A percentile compares a stretch with the other conserved stretches of the same genome.
Conservation (phyloP, 2,329 filamentous ascomycete species). For the Sporothrix protearum region DNA sequence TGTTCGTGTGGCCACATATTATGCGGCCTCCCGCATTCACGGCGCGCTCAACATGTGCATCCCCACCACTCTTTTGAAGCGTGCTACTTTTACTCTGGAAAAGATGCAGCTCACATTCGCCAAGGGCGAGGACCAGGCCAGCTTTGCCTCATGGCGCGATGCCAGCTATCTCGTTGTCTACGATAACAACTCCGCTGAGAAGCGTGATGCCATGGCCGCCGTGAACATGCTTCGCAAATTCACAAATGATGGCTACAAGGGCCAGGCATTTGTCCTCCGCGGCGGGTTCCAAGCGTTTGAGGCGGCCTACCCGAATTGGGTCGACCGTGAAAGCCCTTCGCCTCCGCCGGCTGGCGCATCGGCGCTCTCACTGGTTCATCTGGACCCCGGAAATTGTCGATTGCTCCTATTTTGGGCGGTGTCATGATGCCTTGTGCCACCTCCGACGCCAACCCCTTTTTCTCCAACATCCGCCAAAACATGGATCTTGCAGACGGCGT, state of each 20-base stretch:
- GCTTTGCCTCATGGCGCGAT: slow-evolving; percentile 72
- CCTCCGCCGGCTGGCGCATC: slow-evolving; percentile 39
- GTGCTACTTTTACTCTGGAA: slow-evolving; percentile 82
- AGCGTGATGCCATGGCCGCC: slow-evolving; percentile 75
- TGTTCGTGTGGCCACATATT: slow-evolving; percentile 81
- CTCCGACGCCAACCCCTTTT: slow-evolving; percentile 79
- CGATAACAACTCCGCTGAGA: slow-evolving; percentile 70
- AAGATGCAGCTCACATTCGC: slow-evolving; percentile 87
- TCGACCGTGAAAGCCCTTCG: slow-evolving; percentile 52
- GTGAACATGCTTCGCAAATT: slow-evolving; percentile 94
- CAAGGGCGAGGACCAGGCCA: slow-evolving; percentile 62
- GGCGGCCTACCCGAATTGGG: slow-evolving; percentile 58
- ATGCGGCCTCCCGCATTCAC: slow-evolving; percentile 66
- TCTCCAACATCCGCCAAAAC: slow-evolving; percentile 93
- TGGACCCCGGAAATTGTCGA: slow-evolving; percentile 44
- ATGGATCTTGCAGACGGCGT: slow-evolving; percentile 93
- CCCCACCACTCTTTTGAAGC: slow-evolving; percentile 86
- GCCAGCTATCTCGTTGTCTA: slow-evolving; percentile 81
- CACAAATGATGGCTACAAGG: slow-evolving; percentile 73
- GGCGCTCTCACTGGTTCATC: slow-evolving; percentile 48
- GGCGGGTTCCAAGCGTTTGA: slow-evolving; percentile 79
- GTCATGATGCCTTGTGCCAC: slow-evolving; percentile 72
- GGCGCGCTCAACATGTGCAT: slow-evolving; percentile 92
- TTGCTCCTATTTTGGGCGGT: slow-evolving; percentile 81
- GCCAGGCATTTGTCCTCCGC: slow-evolving; percentile 68